Conservation (phyloP, 73 alveolate genomes). For the Paramecium pentaurelia region DNA sequence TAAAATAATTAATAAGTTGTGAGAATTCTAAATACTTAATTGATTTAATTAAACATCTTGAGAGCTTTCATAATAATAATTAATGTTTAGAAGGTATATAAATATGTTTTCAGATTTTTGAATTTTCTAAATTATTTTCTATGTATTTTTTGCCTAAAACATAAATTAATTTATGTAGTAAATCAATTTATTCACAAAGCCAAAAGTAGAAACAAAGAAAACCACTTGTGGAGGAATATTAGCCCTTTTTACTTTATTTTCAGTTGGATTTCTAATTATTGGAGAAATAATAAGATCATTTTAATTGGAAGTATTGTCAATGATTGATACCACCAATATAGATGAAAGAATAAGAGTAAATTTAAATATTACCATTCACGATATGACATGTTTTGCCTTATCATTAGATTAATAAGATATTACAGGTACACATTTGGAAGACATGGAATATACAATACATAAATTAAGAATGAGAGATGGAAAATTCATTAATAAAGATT, state of each 20-base stretch:
- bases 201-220: not conserved
- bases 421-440: constrained; percentile 39
- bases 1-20: not conserved
- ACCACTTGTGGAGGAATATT: not conserved
- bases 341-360: constrained; percentile 40
- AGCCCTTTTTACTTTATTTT: not conserved
- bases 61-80: not conserved
- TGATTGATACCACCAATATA: not conserved
- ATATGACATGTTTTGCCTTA: not conserved
- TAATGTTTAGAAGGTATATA: not conserved
- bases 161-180: not conserved
- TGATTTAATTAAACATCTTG: not conserved
- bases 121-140: not conserved
- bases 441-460: constrained; percentile 24
- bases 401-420: constrained; percentile 20
- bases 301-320: not conserved
- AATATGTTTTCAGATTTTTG: not conserved
- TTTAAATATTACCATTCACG: not conserved
- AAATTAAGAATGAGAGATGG: constrained; percentile 6
- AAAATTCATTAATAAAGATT: not conserved
- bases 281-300: not conserved
- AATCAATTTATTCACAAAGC: not conserved
- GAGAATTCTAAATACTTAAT: not conserved
- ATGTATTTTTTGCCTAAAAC: not conserved
- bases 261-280: not conserved